These are phyloP conservation scores for Sugiyamaella pinicola DNA, from an alignment of 1,139 yeast species.

Conservation along the genomic window DNA sequence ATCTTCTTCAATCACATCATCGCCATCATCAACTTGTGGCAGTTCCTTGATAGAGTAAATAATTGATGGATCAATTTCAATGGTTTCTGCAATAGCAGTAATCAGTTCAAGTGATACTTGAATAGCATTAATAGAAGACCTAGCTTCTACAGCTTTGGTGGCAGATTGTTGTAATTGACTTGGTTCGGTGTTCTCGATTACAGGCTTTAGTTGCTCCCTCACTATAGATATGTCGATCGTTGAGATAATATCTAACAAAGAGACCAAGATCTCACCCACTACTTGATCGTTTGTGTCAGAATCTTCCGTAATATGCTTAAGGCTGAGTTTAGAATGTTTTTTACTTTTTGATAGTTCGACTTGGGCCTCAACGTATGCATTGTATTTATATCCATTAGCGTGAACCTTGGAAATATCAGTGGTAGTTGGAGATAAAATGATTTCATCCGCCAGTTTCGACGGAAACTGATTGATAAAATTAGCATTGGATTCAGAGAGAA, in stretches of 20 bases:
- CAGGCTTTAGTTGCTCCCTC: conserved; percentile 41
- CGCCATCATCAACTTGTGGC: conserved; percentile 27
- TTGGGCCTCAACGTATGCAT: conserved; percentile 27
- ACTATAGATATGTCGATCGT: conserved; percentile 50
- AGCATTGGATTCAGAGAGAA: conserved; percentile 35
- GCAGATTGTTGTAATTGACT: conserved; percentile 46
- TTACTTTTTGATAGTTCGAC: conserved; percentile 10
- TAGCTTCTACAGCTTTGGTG: conserved; percentile 50
- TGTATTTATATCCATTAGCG: conserved; percentile 35
- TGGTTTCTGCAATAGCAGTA: conserved; percentile 69
- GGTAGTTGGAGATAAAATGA: conserved; percentile 19
- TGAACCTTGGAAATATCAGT: conserved; percentile 32
- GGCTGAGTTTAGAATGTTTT: not conserved
- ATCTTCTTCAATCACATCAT: conserved; percentile 16
- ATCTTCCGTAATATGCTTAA: not conserved
- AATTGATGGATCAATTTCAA: conserved; percentile 43
- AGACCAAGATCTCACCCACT: conserved; percentile 29
- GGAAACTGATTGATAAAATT: conserved; percentile 27
- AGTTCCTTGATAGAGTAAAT: conserved; percentile 25
- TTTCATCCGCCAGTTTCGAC: conserved; percentile 20
- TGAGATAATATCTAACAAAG: conserved; percentile 30
- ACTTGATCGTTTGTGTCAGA: conserved; percentile 18
- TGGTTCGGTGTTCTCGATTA: conserved; percentile 49
- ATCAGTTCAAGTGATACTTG: conserved; percentile 74
- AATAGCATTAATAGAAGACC: conserved; percentile 57